Evolutionary conservation across 192 early-diverging fungal species (phyloP).

Genomic region (Entomortierella lignicola): DNA sequence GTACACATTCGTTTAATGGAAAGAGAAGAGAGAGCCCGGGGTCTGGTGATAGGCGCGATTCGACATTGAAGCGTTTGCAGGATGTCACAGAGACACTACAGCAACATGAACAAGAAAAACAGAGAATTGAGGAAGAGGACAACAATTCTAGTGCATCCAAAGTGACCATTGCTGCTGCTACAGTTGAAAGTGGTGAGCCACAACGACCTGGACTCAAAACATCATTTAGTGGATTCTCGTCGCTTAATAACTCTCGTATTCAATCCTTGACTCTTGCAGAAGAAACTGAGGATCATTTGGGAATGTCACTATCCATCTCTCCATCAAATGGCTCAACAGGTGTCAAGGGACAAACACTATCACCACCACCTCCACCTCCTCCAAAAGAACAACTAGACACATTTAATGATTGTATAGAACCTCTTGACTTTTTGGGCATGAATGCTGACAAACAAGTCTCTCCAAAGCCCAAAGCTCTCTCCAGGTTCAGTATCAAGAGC

Average conservation of each 20-base stretch:
- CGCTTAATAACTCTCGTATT: constrained; percentile 24
- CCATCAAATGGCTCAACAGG: not conserved
- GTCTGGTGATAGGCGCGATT: constrained; percentile 9
- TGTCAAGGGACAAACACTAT: constrained; percentile 1
- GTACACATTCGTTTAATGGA: constrained; percentile 13
- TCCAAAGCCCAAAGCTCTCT: constrained; percentile 11
- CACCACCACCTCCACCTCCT: not conserved
- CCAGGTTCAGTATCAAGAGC: constrained; percentile 47
- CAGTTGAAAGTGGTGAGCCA: not conserved
- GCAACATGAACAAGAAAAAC: not conserved
- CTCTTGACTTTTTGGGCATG: constrained; percentile 6
- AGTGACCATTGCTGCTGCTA: constrained; percentile 23
- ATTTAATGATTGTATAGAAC: constrained; percentile 16
- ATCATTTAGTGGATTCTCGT: constrained; percentile 40
- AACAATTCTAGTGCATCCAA: not conserved
- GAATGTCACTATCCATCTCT: constrained; percentile 26
- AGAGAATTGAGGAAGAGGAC: not conserved
- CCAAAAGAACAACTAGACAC: not conserved
- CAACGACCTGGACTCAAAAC: constrained; percentile 21
- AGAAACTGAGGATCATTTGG: constrained; percentile 37
- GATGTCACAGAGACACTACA: constrained; percentile 10
- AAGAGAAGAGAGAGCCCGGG: not conserved
- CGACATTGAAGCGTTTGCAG: constrained; percentile 25
- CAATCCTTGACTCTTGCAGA: constrained; percentile 40
- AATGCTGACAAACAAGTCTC: not conserved